These are phyloP conservation scores for Sporothrix brasiliensis DNA, from an alignment of 2,329 filamentous ascomycete genomes.

Conservation along the genomic window DNA sequence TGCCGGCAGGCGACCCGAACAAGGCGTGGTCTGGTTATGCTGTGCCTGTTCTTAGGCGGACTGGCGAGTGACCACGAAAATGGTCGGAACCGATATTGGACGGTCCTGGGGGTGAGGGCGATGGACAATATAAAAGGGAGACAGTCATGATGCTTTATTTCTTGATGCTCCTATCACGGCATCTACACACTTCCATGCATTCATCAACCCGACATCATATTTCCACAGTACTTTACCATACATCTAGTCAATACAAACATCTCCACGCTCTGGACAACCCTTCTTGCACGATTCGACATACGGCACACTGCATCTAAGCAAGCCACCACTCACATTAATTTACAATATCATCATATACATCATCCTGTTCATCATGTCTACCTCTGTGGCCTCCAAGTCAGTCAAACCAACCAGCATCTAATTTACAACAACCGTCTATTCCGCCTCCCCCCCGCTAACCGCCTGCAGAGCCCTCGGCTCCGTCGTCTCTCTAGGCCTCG, in stretches of 20 bases:
- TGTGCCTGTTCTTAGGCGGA: neutral
- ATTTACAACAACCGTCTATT: too few relatives aligned
- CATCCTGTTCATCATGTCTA: conserved; percentile 7
- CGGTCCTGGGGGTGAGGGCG: neutral
- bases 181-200: neutral
- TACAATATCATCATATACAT: neutral
- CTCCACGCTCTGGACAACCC: neutral
- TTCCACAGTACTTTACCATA: neutral
- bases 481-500: conserved; percentile 33
- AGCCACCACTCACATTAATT: neutral
- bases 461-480: conserved; percentile 31
- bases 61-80: neutral
- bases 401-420: neutral
- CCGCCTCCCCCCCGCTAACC: conserved; percentile 7
- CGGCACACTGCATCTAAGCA: conserved; percentile 5
- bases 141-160: neutral
- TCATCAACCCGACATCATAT: neutral
- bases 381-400: conserved; percentile 30
- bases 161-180: neutral
- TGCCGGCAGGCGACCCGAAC: neutral
- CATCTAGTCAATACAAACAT: neutral
- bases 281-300: neutral
- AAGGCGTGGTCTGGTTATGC: neutral
- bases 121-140: conserved; percentile 15
- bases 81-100: neutral